phyloP scores from a whole-genome alignment of 2,329 filamentous ascomycete species.

The Phyllosticta citriasiana region DNA sequence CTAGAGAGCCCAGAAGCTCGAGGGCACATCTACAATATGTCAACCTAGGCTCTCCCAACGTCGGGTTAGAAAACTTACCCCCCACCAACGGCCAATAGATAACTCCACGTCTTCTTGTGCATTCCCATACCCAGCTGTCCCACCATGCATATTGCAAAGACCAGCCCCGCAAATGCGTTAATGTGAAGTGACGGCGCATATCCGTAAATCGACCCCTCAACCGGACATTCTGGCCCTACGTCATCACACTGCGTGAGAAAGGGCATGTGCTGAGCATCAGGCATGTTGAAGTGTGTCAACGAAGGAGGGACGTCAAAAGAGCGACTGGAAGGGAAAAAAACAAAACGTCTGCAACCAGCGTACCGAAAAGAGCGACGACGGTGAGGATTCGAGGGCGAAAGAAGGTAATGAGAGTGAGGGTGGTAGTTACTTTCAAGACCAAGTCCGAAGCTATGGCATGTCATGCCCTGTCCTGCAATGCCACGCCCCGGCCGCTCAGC shows the following conservation, averaged over 20 bases:
- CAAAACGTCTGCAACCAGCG: background rate
- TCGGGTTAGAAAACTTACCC: background rate
- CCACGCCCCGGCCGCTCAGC: background rate
- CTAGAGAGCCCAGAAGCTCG: slow-evolving; percentile 47
- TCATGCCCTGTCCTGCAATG: background rate
- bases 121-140: background rate
- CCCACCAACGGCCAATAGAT: background rate
- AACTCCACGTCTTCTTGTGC: background rate
- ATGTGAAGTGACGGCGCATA: slow-evolving; percentile 44
- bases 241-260: background rate
- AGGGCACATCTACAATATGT: slow-evolving; percentile 17
- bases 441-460: background rate
- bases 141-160: background rate
- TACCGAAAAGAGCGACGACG: background rate
- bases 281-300: background rate
- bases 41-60: background rate
- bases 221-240: slow-evolving; percentile 25
- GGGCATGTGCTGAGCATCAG: background rate
- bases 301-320: background rate
- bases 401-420: background rate
- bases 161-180: slow-evolving; percentile 32
- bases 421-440: background rate
- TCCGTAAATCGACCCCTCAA: slow-evolving; percentile 41
- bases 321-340: background rate
- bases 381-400: background rate